Percentiles rank a stretch among this genome's conserved stretches.
Evolutionary conservation across 2,329 filamentous ascomycete genomes (phyloP).

Genomic region (Xylaria sp.): DNA sequence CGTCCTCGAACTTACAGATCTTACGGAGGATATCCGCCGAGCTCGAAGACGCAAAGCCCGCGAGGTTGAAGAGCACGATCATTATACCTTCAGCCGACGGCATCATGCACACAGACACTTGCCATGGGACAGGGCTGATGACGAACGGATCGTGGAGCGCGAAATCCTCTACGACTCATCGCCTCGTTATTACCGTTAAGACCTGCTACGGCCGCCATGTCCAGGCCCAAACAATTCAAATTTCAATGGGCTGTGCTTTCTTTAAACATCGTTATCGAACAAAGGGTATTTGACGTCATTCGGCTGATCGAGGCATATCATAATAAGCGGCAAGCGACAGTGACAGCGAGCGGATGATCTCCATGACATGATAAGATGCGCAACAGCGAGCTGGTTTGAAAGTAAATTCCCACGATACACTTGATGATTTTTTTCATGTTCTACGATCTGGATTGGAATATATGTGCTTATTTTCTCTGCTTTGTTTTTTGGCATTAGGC

Average conservation of each 20-base stretch:
- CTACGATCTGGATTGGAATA: conserved; percentile 16
- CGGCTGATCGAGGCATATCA: conserved; percentile 3
- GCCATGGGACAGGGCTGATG: conserved; percentile 60
- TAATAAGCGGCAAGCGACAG: conserved; percentile 10
- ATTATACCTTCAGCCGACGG: conserved; percentile 61
- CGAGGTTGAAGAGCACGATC: conserved; percentile 68
- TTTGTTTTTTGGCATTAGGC: not conserved
- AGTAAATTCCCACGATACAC: not conserved
- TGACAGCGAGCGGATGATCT: conserved; percentile 5
- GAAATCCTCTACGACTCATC: conserved; percentile 72
- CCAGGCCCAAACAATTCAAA: not conserved
- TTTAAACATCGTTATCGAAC: not conserved
- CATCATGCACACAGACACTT: conserved; percentile 52
- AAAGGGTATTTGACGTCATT: not conserved
- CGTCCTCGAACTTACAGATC: conserved; percentile 82
- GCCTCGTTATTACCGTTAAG: conserved; percentile 34
- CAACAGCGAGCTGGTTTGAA: not conserved
- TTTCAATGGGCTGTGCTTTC: not conserved
- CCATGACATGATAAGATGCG: conserved; percentile 2
- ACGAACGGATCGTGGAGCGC: conserved; percentile 73
- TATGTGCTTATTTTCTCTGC: not conserved
- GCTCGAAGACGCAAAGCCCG: conserved; percentile 64
- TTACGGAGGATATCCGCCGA: conserved; percentile 84
- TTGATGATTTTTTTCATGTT: not conserved
- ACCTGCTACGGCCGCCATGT: not conserved